Base-by-base conservation (phyloP, 352 stramenopile genomes). In the Globisporangium perplexum region DNA sequence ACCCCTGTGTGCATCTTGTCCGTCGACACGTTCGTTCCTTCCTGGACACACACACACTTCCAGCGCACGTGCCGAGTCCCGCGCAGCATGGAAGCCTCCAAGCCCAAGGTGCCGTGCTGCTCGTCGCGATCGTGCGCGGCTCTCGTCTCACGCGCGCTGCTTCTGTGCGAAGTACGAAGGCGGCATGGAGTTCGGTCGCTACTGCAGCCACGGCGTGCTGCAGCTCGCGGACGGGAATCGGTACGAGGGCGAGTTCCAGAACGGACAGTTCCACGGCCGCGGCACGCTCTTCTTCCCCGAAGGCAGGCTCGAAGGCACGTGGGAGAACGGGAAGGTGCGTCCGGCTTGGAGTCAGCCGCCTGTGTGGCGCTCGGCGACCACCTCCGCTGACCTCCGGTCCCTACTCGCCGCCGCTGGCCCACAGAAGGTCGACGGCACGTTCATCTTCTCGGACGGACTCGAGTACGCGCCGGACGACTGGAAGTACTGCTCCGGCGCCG, bases 211-310 rank as follows among this genome's bases (percentile, higher is more conserved):
- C 6, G 78, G 76, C 5, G 68, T 76, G 30, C 50, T 89, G 28
- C 65, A 86, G 20, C 63, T 89, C 14, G 44, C 72, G 4, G 74
- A 89, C 39, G 80, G 80, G 15, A 84, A 72, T 12, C 71, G 73
- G 7, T 93, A 93, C 63, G 83, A 93, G 66, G 80, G 83, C 35
- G 83, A 90, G 47, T 93, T 90, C 57, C 59, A 72, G 30, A 88
- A 93, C 22, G 83, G 83, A 4, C 72, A 88, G 23, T 93, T 93
- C 59, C 83, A 93, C 47, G 83, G 83, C 28, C 74, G 65, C 11
- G 83, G 83, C 11, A 90, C 73, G 26, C 70, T 93, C 2, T 88
- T 71, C 59, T 88, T 93, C 41, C 35, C 65, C 1, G 71, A 89
- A 36, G 83, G 83, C 8, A 76, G 82, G 53, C 67, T 90, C 15